A percentile compares a stretch with the other conserved stretches of the same genome.
Conservation (phyloP, 805 yeast species). For the Suhomyces vadensis region DNA sequence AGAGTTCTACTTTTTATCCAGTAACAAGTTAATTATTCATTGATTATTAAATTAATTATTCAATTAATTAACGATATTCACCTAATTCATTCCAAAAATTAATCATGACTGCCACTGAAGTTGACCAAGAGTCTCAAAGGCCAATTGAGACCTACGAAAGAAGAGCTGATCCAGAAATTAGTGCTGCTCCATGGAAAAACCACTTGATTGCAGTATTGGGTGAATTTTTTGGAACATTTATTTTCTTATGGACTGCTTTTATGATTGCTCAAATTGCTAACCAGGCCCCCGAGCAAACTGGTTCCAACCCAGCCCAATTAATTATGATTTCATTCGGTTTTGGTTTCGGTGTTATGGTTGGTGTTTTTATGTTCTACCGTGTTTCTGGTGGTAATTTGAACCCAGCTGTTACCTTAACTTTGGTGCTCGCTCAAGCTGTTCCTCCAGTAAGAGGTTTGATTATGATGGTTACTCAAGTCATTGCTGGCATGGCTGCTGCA, state of each 20-base stretch:
- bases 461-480: conserved; percentile 66
- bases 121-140: conserved; percentile 31
- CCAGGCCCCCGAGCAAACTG: conserved; percentile 43
- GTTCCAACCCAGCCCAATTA: conserved; percentile 64
- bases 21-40: no score
- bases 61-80: no score
- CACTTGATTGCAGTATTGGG: conserved; percentile 70
- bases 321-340: conserved; percentile 84
- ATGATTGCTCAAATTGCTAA: conserved; percentile 84
- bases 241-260: conserved; percentile 79
- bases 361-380: conserved; percentile 66
- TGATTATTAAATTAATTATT: no score
- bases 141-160: conserved; percentile 29
- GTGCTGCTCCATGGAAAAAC: conserved; percentile 38
- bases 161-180: conserved; percentile 15
- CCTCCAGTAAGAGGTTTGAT: conserved; percentile 69
- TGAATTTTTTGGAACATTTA: conserved; percentile 84
- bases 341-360: conserved; percentile 81
- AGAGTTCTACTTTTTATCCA: no score
- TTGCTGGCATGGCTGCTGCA: conserved; percentile 91
- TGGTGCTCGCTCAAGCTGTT: conserved; percentile 71
- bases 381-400: conserved; percentile 88
- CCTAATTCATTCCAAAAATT: background rate
- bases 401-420: conserved; percentile 81
- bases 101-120: conserved; percentile 20